Percentiles rank a stretch among this genome's conserved stretches.
Evolutionary conservation across 495 filamentous ascomycete genomes (phyloP).

Genomic region (Cetradonia linearis): DNA sequence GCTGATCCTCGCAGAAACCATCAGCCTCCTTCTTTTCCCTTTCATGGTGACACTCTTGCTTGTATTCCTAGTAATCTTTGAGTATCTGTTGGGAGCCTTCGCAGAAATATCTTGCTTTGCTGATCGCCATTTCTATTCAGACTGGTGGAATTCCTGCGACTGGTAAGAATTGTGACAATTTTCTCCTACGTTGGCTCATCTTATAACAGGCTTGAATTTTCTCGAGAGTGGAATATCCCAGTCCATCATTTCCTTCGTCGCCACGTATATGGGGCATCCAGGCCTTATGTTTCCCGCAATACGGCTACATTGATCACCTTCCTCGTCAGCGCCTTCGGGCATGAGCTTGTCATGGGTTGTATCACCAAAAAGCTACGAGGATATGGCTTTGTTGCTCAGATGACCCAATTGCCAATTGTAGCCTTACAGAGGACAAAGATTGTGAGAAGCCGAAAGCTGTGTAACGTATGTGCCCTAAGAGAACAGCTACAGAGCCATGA

Average conservation of each 20-base stretch:
- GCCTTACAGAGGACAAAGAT: constrained; percentile 73
- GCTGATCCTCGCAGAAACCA: constrained; percentile 82
- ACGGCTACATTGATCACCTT: constrained; percentile 88
- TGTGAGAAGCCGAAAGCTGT: constrained; percentile 58
- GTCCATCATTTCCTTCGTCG: constrained; percentile 96
- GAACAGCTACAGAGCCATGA: constrained; percentile 3
- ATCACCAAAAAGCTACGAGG: constrained; percentile 95
- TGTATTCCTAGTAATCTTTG: constrained; percentile 94
- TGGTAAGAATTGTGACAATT: constrained; percentile 30
- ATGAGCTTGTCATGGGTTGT: constrained; percentile 95
- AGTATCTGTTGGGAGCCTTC: constrained; percentile 90
- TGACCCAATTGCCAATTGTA: constrained; percentile 91
- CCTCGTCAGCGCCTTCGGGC: constrained; percentile 74
- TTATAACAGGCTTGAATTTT: constrained; percentile 76
- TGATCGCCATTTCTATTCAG: constrained; percentile 89
- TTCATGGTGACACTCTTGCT: constrained; percentile 96
- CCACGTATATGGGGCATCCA: constrained; percentile 80
- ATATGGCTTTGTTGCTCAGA: constrained; percentile 89
- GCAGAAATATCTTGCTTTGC: constrained; percentile 89
- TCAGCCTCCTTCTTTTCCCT: constrained; percentile 85
- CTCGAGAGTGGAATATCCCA: constrained; percentile 93
- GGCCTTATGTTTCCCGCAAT: constrained; percentile 61
- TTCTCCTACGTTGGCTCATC: constrained; percentile 11
- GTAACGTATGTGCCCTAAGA: constrained; percentile 49
- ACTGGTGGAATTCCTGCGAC: constrained; percentile 77